phyloP scores from a whole-genome alignment of 2,329 filamentous ascomycete genomes.

The Botryotinia calthae region DNA sequence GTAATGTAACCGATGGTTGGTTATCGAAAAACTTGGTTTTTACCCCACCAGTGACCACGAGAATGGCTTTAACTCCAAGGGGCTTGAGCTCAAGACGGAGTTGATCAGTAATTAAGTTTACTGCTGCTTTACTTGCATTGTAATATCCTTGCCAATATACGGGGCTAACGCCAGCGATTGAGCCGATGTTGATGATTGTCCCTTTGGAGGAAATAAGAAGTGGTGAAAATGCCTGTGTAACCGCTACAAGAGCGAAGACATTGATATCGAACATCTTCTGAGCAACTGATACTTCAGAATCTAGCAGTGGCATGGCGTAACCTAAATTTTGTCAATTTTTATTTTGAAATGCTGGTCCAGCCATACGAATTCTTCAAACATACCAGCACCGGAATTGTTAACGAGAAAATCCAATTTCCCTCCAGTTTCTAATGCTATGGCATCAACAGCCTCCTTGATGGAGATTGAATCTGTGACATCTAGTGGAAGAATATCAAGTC shows the following conservation, averaged over 20 bases:
- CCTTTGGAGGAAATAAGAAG: slow-evolving; percentile 37
- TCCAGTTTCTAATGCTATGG: slow-evolving; percentile 39
- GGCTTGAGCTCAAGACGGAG: slow-evolving; percentile 29
- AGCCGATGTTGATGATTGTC: slow-evolving; percentile 48
- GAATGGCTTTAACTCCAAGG: slow-evolving; percentile 29
- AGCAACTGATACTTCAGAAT: slow-evolving; percentile 35
- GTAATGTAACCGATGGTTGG: slow-evolving; percentile 21
- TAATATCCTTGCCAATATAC: slow-evolving; percentile 30
- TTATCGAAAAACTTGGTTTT: slow-evolving; percentile 32
- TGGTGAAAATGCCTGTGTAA: slow-evolving; percentile 38
- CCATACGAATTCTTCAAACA: background rate
- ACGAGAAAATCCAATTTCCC: slow-evolving; percentile 44
- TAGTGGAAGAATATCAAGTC: slow-evolving; percentile 40
- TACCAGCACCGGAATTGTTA: slow-evolving; percentile 45
- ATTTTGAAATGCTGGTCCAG: slow-evolving; percentile 22
- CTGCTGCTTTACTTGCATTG: slow-evolving; percentile 31
- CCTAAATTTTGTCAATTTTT: slow-evolving; percentile 29
- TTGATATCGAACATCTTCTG: slow-evolving; percentile 38
- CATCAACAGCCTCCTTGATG: slow-evolving; percentile 38
- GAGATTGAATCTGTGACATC: slow-evolving; percentile 43
- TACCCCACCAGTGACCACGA: slow-evolving; percentile 27
- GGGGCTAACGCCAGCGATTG: slow-evolving; percentile 29
- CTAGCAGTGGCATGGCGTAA: slow-evolving; percentile 37
- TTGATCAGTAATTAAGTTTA: slow-evolving; percentile 25
- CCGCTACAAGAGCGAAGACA: slow-evolving; percentile 37